Evolutionary conservation across 192 early-diverging fungal genomes (phyloP).

Genomic region (Linderina pennispora): DNA sequence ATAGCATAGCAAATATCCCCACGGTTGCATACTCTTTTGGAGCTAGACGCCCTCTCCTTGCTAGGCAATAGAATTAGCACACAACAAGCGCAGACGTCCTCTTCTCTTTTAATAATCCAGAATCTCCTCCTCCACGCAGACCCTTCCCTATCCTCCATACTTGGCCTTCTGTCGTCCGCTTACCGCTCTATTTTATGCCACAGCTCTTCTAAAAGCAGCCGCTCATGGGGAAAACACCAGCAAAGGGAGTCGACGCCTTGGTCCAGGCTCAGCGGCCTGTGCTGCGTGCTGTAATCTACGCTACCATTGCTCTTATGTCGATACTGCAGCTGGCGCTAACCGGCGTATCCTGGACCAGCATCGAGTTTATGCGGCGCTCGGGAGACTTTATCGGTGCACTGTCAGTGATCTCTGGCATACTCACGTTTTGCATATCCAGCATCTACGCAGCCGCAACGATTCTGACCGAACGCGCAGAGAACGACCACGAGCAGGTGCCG

Average conservation of each 20-base stretch:
- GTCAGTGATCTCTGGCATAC: constrained; percentile 12
- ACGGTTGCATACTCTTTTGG: too few relatives aligned
- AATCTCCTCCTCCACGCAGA: too few relatives aligned
- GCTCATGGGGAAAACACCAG: constrained; percentile 21
- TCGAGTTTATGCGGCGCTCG: constrained; percentile 37
- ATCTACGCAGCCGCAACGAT: constrained; percentile 16
- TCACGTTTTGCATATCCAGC: constrained; percentile 16
- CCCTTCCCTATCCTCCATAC: too few relatives aligned
- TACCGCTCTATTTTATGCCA: too few relatives aligned
- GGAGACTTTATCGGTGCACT: constrained; percentile 27
- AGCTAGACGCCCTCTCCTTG: too few relatives aligned
- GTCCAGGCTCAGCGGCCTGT: constrained; percentile 23
- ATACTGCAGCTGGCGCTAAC: constrained; percentile 30
- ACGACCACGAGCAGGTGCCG: neutral
- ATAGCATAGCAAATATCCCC: too few relatives aligned
- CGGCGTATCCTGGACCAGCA: constrained; percentile 35
- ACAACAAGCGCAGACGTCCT: too few relatives aligned
- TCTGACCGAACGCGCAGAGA: constrained; percentile 6
- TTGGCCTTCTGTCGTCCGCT: too few relatives aligned
- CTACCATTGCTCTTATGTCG: constrained; percentile 19
- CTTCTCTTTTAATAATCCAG: too few relatives aligned
- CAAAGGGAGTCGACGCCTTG: constrained; percentile 36
- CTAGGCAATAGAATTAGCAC: too few relatives aligned
- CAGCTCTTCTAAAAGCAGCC: too few relatives aligned
- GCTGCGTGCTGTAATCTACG: constrained; percentile 16